Evolutionary conservation across 257 asterid species (phyloP), one percentile per base, ranked within the genome.

Genomic region (Eustoma russellianum): DNA sequence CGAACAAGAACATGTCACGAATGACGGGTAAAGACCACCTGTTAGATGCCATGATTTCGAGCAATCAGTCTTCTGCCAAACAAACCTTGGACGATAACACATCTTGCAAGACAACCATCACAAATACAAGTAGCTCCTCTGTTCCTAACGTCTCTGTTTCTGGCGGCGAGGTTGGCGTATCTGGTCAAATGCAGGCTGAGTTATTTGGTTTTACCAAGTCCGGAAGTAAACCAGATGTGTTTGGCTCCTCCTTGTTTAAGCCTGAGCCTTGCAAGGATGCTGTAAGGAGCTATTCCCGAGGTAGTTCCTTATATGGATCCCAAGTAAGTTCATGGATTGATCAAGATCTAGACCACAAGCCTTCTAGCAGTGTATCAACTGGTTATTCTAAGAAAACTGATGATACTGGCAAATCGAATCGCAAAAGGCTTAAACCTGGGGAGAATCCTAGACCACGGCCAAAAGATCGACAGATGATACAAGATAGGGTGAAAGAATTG

Each of bases 401-500:
- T 7, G 95, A 87, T 59, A 48, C 57, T 15, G 56, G 81, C 57
- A 82, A 79, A 73, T 50, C 85, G 17, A 82, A 60, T 62, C 96
- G 96, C 24, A 87, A 82, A 72, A 75, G 94, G 82, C 85, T 82
- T 46, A 90, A 83, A 70, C 95, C 94, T 0, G 95, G 98, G 33
- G 98, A 90, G 66, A 91, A 78, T 66, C 95, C 95, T 45, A 73
- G 87, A 48, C 98, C 96, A 13, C 78, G 98, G 63, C 96, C 98
- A 2, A 87, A 91, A 71, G 98, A 91, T 76, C 88, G 98, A 6
- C 96, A 91, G 68, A 82, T 91, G 98, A 84, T 91, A 63, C 96
- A 91, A 80, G 98, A 91, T 44, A 92, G 96, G 5, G 92, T 91
- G 16, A 91, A 84, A 78, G 98, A 91, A 52, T 65, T 91, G 50